Conservation (phyloP, 176 grass and related monocot genomes). For the Eleusine coracana region DNA sequence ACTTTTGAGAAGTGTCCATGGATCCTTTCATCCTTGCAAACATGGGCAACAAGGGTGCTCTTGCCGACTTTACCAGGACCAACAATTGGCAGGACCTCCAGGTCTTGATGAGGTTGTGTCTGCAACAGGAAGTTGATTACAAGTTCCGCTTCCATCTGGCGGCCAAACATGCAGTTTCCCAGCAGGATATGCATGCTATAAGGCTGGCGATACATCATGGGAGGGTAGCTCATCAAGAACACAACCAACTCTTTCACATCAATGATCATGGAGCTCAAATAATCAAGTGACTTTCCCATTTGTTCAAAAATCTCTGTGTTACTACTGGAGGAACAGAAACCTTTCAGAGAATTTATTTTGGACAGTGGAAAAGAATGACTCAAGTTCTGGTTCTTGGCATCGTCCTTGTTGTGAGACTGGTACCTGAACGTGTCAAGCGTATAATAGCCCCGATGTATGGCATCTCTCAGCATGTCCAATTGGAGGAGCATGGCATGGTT, state of each 20-base stretch:
- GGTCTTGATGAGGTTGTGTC: background rate
- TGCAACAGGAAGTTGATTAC: background rate
- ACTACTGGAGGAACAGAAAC: background rate
- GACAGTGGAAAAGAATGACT: background rate
- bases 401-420: background rate
- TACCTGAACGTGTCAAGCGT: background rate
- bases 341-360: background rate
- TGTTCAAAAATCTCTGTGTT: background rate
- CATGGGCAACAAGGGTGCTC: background rate
- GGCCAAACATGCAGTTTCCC: background rate
- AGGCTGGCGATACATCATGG: background rate
- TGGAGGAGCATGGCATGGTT: slow-evolving; percentile 6
- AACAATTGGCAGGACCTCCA: background rate
- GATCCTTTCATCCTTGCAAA: background rate
- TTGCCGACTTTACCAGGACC: background rate
- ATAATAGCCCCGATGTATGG: background rate
- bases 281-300: background rate
- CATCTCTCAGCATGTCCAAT: background rate
- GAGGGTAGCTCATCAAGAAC: background rate
- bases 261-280: background rate
- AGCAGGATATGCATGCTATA: background rate
- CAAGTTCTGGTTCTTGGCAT: background rate
- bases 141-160: background rate
- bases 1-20: background rate
- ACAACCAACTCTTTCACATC: background rate